Conservation (phyloP, 2,329 filamentous ascomycete genomes). For the Aureobasidium lini region DNA sequence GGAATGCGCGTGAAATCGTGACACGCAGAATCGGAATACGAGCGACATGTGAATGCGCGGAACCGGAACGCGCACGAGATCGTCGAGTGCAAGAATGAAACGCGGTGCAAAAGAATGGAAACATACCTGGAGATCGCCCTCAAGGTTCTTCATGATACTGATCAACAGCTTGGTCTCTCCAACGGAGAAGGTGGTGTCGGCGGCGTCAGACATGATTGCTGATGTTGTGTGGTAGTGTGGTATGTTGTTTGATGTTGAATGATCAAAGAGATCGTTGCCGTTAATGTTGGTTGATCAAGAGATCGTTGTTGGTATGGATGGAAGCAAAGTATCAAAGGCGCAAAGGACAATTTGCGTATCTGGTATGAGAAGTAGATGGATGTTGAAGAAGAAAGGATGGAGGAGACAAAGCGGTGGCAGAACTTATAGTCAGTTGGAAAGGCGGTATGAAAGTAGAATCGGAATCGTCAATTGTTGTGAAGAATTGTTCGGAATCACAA, state of each 20-base stretch:
- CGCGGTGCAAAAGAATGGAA: not conserved
- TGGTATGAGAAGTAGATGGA: not conserved
- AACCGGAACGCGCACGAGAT: not conserved
- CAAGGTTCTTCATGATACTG: slow-evolving; percentile 21
- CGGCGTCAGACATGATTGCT: slow-evolving; percentile 8
- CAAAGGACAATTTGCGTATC: not conserved
- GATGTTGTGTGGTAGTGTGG: not conserved
- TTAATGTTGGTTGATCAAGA: not conserved
- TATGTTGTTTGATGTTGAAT: not conserved
- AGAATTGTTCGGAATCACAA: not conserved
- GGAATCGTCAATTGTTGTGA: not conserved
- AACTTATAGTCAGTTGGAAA: not conserved
- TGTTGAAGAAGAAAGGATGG: not conserved
- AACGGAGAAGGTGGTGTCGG: slow-evolving; percentile 16
- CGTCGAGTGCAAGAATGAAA: too few species aligned
- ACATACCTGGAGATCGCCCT: slow-evolving; percentile 20
- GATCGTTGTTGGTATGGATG: not conserved
- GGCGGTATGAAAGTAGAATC: too few species aligned
- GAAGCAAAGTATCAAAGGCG: not conserved
- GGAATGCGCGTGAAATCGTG: not conserved
- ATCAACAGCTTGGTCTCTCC: slow-evolving; percentile 22
- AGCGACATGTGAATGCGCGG: not conserved
- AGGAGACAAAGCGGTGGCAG: not conserved
- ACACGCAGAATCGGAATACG: not conserved
- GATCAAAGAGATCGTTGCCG: not conserved